phyloP scores from a whole-genome alignment of 1,139 yeast species.

The Yamadazyma songkhlaensis region DNA sequence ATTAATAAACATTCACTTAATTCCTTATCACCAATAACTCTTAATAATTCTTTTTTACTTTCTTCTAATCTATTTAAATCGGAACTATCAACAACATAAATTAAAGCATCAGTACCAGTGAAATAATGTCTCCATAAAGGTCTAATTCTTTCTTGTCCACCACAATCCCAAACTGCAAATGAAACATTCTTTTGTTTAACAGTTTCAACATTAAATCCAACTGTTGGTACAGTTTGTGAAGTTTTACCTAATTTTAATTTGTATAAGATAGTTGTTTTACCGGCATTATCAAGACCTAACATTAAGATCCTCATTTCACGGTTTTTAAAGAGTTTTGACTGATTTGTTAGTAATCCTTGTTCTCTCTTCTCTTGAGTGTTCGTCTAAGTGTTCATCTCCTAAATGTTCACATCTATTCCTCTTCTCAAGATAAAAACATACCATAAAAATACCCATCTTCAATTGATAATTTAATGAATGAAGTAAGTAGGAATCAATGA shows the following conservation, averaged over 20 bases:
- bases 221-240: slow-evolving; percentile 86
- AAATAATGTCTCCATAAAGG: slow-evolving; percentile 95
- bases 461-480: slow-evolving; percentile 3
- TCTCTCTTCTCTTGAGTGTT: no score
- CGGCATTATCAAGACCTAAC: slow-evolving; percentile 92
- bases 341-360: slow-evolving; percentile 7
- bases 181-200: slow-evolving; percentile 83
- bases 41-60: slow-evolving; percentile 72
- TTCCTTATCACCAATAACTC: slow-evolving; percentile 78
- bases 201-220: slow-evolving; percentile 92
- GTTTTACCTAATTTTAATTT: slow-evolving; percentile 73
- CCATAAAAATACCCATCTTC: slow-evolving; percentile 14
- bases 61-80: slow-evolving; percentile 72
- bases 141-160: slow-evolving; percentile 89
- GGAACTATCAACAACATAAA: slow-evolving; percentile 84
- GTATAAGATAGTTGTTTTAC: slow-evolving; percentile 78
- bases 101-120: slow-evolving; percentile 91
- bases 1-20: slow-evolving; percentile 75
- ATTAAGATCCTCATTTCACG: slow-evolving; percentile 71
- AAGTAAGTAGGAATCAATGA: not conserved
- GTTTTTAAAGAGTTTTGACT: slow-evolving; percentile 58
- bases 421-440: slow-evolving; percentile 6
- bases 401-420: not conserved
- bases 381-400: no score
- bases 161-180: slow-evolving; percentile 96